Evolutionary conservation across 2,329 filamentous ascomycete species (phyloP).

Genomic region (Ambrosiella xylebori): DNA sequence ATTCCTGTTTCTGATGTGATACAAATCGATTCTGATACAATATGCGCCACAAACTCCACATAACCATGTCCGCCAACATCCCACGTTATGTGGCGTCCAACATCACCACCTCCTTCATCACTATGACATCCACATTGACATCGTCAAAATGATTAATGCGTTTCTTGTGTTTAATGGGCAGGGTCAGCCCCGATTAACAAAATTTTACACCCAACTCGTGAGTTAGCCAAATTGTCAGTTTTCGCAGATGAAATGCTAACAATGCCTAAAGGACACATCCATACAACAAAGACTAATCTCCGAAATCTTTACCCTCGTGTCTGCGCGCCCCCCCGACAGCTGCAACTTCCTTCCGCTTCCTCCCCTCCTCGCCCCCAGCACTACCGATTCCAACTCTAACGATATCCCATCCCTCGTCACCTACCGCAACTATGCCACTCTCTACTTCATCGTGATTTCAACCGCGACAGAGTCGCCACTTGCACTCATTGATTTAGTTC

Average conservation of each 20-base stretch:
- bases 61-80: background rate
- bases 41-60: background rate
- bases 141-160: conserved; percentile 72
- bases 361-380: conserved; percentile 43
- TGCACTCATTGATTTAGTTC: conserved; percentile 87
- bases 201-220: conserved; percentile 96
- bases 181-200: conserved; percentile 87
- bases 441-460: conserved; percentile 96
- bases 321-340: conserved; percentile 74
- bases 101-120: background rate
- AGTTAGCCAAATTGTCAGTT: conserved; percentile 13
- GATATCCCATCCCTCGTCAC: conserved; percentile 91
- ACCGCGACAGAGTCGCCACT: conserved; percentile 93
- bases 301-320: conserved; percentile 92
- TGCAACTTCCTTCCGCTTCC: conserved; percentile 90
- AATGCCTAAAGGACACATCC: conserved; percentile 59
- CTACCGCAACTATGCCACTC: conserved; percentile 93
- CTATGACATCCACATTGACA: background rate
- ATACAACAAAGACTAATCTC: conserved; percentile 93
- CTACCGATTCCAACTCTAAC: conserved; percentile 51
- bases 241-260: background rate
- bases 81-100: background rate
- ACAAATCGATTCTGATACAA: background rate
- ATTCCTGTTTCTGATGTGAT: background rate
- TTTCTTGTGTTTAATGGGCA: conserved; percentile 98